A percentile compares a stretch with the other conserved stretches of the same genome.
phyloP scores from a whole-genome alignment of 2,329 filamentous ascomycete genomes.

The Fusarium nygamai region DNA sequence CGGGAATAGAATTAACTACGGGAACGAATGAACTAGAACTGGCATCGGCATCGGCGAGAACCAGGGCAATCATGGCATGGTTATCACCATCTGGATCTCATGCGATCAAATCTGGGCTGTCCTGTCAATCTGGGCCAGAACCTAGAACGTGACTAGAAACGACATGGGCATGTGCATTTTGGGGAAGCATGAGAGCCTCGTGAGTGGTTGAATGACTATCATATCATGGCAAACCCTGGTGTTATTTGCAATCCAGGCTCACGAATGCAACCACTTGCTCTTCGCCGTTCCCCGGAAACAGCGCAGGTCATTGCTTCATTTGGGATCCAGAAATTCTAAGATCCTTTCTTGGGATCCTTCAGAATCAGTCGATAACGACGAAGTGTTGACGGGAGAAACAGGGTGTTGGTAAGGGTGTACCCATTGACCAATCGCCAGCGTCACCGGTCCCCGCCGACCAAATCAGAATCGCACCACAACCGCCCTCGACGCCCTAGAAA shows the following conservation, averaged over 20 bases:
- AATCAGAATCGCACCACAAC: conserved; percentile 43
- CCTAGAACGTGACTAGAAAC: conserved; percentile 23
- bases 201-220: conserved; percentile 28
- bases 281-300: conserved; percentile 25
- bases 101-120: conserved; percentile 32
- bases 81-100: conserved; percentile 27
- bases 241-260: conserved; percentile 4
- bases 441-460: conserved; percentile 41
- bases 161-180: conserved; percentile 12
- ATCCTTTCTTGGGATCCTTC: conserved; percentile 13
- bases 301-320: conserved; percentile 14
- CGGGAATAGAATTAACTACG: not conserved
- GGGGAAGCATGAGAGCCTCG: conserved; percentile 26
- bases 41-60: conserved; percentile 18
- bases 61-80: conserved; percentile 23
- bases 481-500: conserved; percentile 27
- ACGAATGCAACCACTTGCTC: not conserved
- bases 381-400: conserved; percentile 42
- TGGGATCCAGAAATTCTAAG: conserved; percentile 2
- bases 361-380: conserved; percentile 35
- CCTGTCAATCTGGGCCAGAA: conserved; percentile 28
- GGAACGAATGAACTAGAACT: not conserved
- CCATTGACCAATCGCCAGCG: conserved; percentile 36
- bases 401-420: conserved; percentile 10
- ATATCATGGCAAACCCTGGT: conserved; percentile 28